Percentiles rank a stretch among this genome's conserved stretches.
Evolutionary conservation across 148 eudicot species (phyloP).

Genomic region (Rheum nobile): DNA sequence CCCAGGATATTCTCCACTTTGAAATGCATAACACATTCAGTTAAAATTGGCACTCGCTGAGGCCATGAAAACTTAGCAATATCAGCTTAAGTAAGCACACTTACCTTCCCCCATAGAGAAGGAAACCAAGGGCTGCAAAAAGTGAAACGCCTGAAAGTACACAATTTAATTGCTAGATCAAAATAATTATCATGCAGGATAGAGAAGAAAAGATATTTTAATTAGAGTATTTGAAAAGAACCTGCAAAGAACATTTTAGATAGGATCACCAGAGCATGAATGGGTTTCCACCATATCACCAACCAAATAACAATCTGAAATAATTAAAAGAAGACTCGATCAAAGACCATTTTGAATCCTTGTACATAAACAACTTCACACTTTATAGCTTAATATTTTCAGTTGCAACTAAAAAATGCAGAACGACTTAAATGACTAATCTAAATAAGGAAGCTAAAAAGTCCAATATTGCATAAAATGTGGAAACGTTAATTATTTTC

Average conservation of each 20-base stretch:
- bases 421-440: neutral
- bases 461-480: neutral
- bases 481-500: neutral
- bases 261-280: constrained; percentile 42
- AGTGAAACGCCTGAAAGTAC: constrained; percentile 63
- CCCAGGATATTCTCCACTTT: too few relatives aligned
- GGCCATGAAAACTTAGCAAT: neutral
- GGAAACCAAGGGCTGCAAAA: constrained; percentile 89
- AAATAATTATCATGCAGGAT: neutral
- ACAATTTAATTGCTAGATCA: constrained; percentile 8
- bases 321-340: constrained; percentile 9
- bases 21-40: too few relatives aligned
- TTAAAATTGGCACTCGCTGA: neutral
- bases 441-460: neutral
- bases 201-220: neutral
- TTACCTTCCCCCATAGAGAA: constrained; percentile 95
- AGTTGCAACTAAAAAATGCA: neutral
- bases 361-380: neutral
- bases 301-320: constrained; percentile 71
- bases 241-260: constrained; percentile 97
- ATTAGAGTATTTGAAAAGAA: constrained; percentile 10
- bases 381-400: neutral
- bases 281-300: constrained; percentile 90
- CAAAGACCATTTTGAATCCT: neutral
- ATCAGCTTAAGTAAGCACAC: neutral